These are phyloP conservation scores for Oxyria digyna DNA, from an alignment of 148 eudicot species.

Conservation along the genomic window DNA sequence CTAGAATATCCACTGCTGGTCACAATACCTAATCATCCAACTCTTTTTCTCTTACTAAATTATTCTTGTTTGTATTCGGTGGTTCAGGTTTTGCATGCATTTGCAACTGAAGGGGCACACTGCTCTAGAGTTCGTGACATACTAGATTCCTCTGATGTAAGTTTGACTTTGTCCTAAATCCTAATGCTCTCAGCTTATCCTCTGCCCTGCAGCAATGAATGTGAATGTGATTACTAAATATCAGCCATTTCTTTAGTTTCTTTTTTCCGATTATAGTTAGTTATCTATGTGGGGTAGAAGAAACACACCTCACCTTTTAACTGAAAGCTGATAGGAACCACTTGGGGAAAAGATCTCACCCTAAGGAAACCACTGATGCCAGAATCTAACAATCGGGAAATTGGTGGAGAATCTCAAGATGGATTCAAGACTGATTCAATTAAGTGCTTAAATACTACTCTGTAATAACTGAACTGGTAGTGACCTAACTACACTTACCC, in stretches of 20 bases:
- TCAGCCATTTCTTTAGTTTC: not conserved
- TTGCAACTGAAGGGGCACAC: constrained; percentile 95
- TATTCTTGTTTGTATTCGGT: not conserved
- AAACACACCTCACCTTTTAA: not conserved
- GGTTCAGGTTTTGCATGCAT: constrained; percentile 91
- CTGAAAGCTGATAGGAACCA: no score
- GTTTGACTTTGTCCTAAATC: constrained; percentile 9
- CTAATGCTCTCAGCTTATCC: not conserved
- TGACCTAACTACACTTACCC: no score
- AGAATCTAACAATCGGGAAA: no score
- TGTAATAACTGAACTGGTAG: no score
- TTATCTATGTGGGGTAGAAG: not conserved
- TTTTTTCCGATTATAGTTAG: no score
- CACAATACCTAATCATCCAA: no score
- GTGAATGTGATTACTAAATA: not conserved
- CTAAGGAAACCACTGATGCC: no score
- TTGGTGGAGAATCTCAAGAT: no score
- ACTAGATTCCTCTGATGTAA: constrained; percentile 79
- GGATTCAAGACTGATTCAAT: no score
- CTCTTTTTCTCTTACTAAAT: not conserved
- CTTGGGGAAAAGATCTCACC: no score
- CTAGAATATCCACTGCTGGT: no score
- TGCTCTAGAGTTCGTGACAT: constrained; percentile 86
- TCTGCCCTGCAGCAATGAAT: not conserved
- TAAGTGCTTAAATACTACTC: no score